These are phyloP conservation scores for Penicillium sp. DNA, from an alignment of 2,329 filamentous ascomycete species.

Conservation along the genomic window DNA sequence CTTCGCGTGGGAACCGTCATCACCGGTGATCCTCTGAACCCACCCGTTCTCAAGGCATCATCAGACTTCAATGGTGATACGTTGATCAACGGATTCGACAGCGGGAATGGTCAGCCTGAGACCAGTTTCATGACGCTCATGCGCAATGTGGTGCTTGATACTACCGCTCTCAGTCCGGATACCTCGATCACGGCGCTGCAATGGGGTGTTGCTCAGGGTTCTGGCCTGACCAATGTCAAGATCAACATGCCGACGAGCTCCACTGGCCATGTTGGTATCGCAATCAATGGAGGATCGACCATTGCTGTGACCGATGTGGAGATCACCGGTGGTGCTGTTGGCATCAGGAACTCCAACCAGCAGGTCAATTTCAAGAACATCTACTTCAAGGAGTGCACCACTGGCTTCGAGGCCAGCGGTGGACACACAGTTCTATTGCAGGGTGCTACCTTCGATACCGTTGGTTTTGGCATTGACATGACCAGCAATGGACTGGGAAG, in stretches of 20 bases:
- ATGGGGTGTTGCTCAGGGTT: constrained; percentile 44
- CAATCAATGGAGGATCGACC: constrained; percentile 29
- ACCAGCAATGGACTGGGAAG: constrained; percentile 20
- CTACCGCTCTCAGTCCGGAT: constrained; percentile 30
- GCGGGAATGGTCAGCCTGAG: constrained; percentile 28
- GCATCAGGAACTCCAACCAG: constrained; percentile 35
- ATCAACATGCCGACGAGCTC: constrained; percentile 40
- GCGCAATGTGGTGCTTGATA: constrained; percentile 44
- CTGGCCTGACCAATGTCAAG: constrained; percentile 40
- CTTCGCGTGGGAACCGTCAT: constrained; percentile 39
- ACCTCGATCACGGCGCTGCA: constrained; percentile 36
- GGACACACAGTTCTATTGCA: constrained; percentile 22
- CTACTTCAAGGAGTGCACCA: constrained; percentile 63
- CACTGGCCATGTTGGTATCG: constrained; percentile 37
- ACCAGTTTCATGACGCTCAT: constrained; percentile 42
- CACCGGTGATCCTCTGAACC: constrained; percentile 41
- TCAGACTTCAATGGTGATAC: constrained; percentile 55
- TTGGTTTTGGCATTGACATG: constrained; percentile 23
- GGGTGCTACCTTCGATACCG: constrained; percentile 24
- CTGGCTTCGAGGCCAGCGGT: constrained; percentile 44
- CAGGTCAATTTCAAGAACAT: constrained; percentile 48
- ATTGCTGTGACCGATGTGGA: constrained; percentile 30
- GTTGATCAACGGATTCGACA: constrained; percentile 54
- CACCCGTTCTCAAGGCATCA: constrained; percentile 56
- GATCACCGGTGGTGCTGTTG: constrained; percentile 32